phyloP scores from a whole-genome alignment of 2,329 filamentous ascomycete genomes.

The Pseudopyricularia javanii region DNA sequence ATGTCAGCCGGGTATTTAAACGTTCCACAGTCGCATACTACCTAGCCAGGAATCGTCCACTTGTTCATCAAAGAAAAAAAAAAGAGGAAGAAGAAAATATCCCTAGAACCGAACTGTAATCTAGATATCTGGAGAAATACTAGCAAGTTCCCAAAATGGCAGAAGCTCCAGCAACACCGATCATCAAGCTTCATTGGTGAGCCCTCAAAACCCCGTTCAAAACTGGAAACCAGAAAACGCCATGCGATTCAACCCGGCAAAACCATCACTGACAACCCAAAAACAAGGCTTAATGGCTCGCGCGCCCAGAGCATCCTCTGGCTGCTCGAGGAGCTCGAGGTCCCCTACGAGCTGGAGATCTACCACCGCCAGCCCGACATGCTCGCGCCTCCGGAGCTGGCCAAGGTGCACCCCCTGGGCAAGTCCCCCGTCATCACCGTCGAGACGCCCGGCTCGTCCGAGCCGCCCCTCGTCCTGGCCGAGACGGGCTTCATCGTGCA shows the following conservation, averaged over 20 bases:
- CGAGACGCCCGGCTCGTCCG: constrained; percentile 21
- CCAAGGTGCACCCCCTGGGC: constrained; percentile 70
- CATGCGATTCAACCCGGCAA: neutral
- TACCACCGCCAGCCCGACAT: constrained; percentile 52
- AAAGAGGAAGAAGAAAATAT: too few species aligned
- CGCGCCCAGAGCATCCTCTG: constrained; percentile 74
- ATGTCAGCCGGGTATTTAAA: too few species aligned
- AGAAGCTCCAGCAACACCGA: constrained; percentile 5
- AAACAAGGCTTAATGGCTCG: constrained; percentile 64
- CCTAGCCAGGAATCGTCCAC: too few species aligned
- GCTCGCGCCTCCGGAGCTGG: constrained; percentile 65
- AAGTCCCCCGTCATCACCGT: constrained; percentile 74
- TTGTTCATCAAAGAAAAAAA: too few species aligned
- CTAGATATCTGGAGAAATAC: too few species aligned
- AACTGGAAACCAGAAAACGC: neutral
- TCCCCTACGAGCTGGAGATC: constrained; percentile 68
- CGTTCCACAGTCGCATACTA: too few species aligned
- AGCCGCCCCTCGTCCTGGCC: constrained; percentile 50
- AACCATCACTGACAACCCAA: neutral
- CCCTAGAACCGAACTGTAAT: too few species aligned
- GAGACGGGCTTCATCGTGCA: constrained; percentile 75
- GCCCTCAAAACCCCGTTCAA: neutral
- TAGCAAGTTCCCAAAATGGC: neutral
- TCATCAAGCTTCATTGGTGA: constrained; percentile 11
- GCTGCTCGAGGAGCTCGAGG: constrained; percentile 71